Evolutionary conservation across 768 basidiomycete species (phyloP).

Genomic region (Leucocoprinus leucothites): DNA sequence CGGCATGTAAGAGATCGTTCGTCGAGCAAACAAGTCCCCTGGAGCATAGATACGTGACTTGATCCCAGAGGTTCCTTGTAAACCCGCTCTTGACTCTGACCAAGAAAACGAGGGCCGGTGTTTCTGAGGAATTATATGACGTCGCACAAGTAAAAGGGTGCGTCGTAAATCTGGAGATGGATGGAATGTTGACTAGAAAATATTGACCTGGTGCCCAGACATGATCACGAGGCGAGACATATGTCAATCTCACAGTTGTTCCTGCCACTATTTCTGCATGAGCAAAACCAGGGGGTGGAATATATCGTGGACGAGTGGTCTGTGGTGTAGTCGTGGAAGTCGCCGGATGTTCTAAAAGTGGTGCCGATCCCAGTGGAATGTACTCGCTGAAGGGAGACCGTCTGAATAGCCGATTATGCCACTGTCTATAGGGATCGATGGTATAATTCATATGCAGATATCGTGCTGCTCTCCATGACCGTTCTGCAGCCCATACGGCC

Average conservation of each 20-base stretch:
- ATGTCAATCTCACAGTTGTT: conserved; percentile 63
- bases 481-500: conserved; percentile 46
- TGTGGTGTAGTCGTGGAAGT: too few relatives aligned
- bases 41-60: conserved; percentile 36
- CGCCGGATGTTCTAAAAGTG: neutral
- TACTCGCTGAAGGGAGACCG: neutral
- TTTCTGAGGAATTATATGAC: conserved; percentile 43
- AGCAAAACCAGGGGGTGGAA: conserved; percentile 56
- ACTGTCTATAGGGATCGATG: neutral
- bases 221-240: conserved; percentile 52
- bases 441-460: conserved; percentile 59
- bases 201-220: conserved; percentile 80
- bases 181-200: conserved; percentile 65
- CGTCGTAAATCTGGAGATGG: conserved; percentile 53
- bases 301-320: conserved; percentile 26
- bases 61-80: conserved; percentile 63
- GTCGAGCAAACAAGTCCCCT: conserved; percentile 22
- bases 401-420: neutral
- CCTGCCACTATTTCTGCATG: conserved; percentile 51
- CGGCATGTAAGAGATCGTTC: conserved; percentile 27
- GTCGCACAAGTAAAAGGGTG: conserved; percentile 77
- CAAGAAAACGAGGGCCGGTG: conserved; percentile 58
- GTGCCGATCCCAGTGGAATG: neutral
- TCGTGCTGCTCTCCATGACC: conserved; percentile 40
- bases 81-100: conserved; percentile 70